Percentiles rank a stretch among this genome's conserved stretches.
Evolutionary conservation across 208 protist genomes (phyloP).

Genomic region (Leishmania martiniquensis): DNA sequence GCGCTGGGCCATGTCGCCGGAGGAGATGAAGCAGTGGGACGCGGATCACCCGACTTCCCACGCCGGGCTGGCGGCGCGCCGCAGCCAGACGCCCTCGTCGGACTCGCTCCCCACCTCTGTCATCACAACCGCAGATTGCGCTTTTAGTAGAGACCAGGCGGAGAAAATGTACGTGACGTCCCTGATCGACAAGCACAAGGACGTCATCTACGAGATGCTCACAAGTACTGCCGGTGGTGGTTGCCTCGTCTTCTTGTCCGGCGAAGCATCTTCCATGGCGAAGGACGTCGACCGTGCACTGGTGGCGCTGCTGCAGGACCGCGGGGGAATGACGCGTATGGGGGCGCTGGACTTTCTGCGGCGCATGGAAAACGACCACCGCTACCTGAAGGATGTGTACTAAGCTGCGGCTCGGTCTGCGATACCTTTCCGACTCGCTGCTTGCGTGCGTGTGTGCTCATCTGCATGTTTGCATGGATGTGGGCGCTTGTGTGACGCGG

Average conservation of each 20-base stretch:
- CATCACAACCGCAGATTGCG: slow-evolving; percentile 67
- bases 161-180: slow-evolving; percentile 89
- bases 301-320: slow-evolving; percentile 58
- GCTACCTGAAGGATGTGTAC: slow-evolving; percentile 95
- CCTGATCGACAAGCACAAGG: slow-evolving; percentile 76
- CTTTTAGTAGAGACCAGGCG: slow-evolving; percentile 87
- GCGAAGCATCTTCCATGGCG: slow-evolving; percentile 93
- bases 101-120: slow-evolving; percentile 35
- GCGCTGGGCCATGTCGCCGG: slow-evolving; percentile 45
- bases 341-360: slow-evolving; percentile 74
- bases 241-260: slow-evolving; percentile 88
- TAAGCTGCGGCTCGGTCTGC: slow-evolving; percentile 17
- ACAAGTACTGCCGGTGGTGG: slow-evolving; percentile 35
- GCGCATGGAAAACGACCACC: slow-evolving; percentile 69
- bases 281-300: slow-evolving; percentile 90
- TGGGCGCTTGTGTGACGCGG: too few species aligned
- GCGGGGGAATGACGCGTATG: slow-evolving; percentile 55
- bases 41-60: slow-evolving; percentile 29
- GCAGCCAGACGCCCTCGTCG: slow-evolving; percentile 4
- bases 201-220: slow-evolving; percentile 57
- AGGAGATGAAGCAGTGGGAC: slow-evolving; percentile 34
- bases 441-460: not conserved
- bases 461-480: not conserved
- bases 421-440: not conserved
- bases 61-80: slow-evolving; percentile 29